Percentiles rank a stretch among this genome's conserved stretches.
Conservation (phyloP, 2,329 filamentous ascomycete species). For the Zymoseptoria crescenta region DNA sequence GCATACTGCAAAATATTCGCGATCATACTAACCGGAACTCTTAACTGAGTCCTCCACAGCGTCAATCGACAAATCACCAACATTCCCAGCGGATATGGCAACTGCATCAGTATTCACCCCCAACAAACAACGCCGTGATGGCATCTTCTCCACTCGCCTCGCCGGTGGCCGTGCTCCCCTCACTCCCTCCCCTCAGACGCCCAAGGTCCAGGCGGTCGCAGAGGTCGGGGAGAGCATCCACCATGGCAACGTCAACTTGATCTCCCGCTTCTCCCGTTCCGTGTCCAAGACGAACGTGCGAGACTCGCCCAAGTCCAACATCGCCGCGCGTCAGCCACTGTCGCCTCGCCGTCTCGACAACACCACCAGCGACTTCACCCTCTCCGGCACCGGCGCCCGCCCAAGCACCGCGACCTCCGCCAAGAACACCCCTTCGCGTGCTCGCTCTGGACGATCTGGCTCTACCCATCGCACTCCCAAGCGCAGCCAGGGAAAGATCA, state of each 20-base stretch:
- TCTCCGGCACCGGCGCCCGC: conserved; percentile 68
- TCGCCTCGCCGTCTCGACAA: conserved; percentile 84
- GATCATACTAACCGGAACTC: conserved; percentile 32
- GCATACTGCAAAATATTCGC: conserved; percentile 32
- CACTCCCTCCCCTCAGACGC: conserved; percentile 80
- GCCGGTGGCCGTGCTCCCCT: conserved; percentile 91
- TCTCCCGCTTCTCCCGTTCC: conserved; percentile 68
- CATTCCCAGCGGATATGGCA: conserved; percentile 57
- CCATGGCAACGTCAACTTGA: conserved; percentile 64
- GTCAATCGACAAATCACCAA: conserved; percentile 18
- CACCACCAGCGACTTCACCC: conserved; percentile 83
- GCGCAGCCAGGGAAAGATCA: conserved; percentile 60
- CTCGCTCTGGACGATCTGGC: conserved; percentile 35
- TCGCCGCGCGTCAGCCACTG: conserved; percentile 57
- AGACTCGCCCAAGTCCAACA: conserved; percentile 95
- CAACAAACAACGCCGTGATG: conserved; percentile 78
- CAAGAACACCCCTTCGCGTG: conserved; percentile 39
- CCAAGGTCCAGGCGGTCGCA: conserved; percentile 50
- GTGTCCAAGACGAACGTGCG: conserved; percentile 60
- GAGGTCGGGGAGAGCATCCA: conserved; percentile 60
- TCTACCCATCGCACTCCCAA: conserved; percentile 30
- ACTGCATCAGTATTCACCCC: conserved; percentile 77
- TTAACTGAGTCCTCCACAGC: conserved; percentile 31
- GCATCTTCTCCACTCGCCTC: conserved; percentile 84
- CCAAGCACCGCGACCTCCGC: conserved; percentile 31